phyloP scores from a whole-genome alignment of 116 monocot species.

The Phalaenopsis hybrid region DNA sequence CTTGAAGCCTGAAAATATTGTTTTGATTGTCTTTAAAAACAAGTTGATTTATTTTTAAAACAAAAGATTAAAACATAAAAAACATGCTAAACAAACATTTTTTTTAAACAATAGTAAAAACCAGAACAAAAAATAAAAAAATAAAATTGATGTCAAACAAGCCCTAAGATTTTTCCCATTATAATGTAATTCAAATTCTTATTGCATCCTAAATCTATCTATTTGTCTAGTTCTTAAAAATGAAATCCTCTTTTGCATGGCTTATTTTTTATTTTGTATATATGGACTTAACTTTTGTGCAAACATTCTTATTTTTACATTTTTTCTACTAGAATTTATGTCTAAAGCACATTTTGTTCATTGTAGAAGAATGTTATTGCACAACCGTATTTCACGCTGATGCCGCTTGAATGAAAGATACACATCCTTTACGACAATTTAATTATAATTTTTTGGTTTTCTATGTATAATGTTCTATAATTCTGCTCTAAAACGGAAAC shows the following conservation, averaged over 20 bases:
- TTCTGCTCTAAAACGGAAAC: background rate
- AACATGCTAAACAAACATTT: too few relatives aligned
- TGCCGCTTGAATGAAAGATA: background rate
- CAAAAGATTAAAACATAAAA: too few relatives aligned
- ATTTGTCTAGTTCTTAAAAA: background rate
- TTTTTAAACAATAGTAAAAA: too few relatives aligned
- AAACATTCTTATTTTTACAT: background rate
- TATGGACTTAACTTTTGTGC: too few relatives aligned
- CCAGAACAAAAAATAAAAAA: too few relatives aligned
- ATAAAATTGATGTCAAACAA: too few relatives aligned
- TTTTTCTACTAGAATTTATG: background rate
- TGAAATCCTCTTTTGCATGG: background rate
- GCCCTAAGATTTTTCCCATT: background rate
- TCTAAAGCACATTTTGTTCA: background rate
- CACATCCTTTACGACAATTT: background rate
- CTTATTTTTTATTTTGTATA: background rate
- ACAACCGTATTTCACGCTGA: background rate
- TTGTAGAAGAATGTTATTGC: background rate
- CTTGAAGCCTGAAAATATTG: too few relatives aligned
- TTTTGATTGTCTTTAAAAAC: too few relatives aligned
- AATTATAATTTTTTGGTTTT: background rate
- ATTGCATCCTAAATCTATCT: background rate
- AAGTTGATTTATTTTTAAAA: too few relatives aligned
- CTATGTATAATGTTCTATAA: background rate
- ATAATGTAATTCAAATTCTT: background rate